A percentile compares a stretch with the other conserved stretches of the same genome.
Conservation (phyloP, 768 basidiomycete genomes). For the Filobasidium floriforme region DNA sequence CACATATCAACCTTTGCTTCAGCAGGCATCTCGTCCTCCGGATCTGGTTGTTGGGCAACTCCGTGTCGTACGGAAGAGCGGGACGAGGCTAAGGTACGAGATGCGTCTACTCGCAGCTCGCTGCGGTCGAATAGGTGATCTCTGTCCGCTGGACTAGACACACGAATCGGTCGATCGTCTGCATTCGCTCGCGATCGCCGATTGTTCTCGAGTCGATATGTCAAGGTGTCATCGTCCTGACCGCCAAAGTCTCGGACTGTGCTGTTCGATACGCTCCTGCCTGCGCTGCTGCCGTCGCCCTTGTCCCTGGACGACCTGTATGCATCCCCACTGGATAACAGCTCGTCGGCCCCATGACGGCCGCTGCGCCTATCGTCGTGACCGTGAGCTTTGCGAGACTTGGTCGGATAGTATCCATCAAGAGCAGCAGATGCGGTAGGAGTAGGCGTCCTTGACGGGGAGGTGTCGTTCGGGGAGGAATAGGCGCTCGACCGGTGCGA, state of each 20-base stretch:
- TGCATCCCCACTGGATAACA: no score
- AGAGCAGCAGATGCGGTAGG: neutral
- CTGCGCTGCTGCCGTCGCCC: neutral
- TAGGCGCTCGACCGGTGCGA: neutral
- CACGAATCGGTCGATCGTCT: neutral
- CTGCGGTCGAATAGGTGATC: neutral
- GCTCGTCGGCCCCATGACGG: no score
- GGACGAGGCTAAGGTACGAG: neutral
- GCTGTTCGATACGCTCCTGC: slow-evolving; percentile 1
- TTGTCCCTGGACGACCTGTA: neutral
- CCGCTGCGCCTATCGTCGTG: neutral
- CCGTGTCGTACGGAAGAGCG: neutral
- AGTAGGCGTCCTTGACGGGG: neutral
- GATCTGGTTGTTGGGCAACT: neutral
- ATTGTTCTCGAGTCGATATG: neutral
- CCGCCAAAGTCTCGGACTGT: neutral
- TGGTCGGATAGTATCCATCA: neutral
- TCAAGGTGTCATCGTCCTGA: neutral
- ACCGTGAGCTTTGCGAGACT: neutral
- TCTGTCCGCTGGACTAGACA: neutral
- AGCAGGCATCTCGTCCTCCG: slow-evolving; percentile 4
- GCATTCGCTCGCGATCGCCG: neutral
- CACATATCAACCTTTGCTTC: slow-evolving; percentile 4
- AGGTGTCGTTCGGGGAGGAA: neutral
- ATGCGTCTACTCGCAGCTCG: neutral